Evolutionary conservation across 257 asterid species (phyloP).

Genomic region (Pogostemon cablin): DNA sequence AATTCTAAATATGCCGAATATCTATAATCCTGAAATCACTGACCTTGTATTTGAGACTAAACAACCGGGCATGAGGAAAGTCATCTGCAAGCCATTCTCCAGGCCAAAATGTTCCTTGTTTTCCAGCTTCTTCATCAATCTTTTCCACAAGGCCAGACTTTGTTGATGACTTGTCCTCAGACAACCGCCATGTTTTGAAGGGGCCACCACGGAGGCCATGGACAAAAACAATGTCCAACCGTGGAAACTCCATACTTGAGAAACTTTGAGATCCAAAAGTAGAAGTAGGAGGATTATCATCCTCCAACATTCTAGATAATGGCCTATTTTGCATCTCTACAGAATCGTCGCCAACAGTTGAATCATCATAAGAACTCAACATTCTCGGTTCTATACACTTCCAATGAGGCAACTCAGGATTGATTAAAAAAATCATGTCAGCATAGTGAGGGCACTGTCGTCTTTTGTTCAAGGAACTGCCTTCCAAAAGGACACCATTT

Average conservation of each 20-base stretch:
- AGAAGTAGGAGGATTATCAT: constrained; percentile 53
- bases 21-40: constrained; percentile 23
- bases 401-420: constrained; percentile 92
- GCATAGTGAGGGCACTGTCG: constrained; percentile 63
- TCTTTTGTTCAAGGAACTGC: constrained; percentile 35
- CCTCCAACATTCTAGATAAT: constrained; percentile 34
- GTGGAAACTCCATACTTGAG: constrained; percentile 59
- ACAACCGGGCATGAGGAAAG: constrained; percentile 92
- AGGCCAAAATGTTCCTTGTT: constrained; percentile 98
- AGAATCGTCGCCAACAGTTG: constrained; percentile 46
- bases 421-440: constrained; percentile 82
- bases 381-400: constrained; percentile 55
- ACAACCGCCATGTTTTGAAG: constrained; percentile 95
- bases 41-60: constrained; percentile 95
- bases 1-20: constrained; percentile 16
- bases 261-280: constrained; percentile 52
- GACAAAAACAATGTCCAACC: constrained; percentile 83
- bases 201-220: constrained; percentile 99
- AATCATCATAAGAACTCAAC: constrained; percentile 38
- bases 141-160: constrained; percentile 99
- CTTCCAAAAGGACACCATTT: constrained; percentile 44
- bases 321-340: constrained; percentile 40
- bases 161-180: constrained; percentile 95
- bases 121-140: constrained; percentile 99
- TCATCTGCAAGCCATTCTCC: constrained; percentile 98